phyloP scores from a whole-genome alignment of 768 basidiomycete genomes.

The Suillus ampliporus region DNA sequence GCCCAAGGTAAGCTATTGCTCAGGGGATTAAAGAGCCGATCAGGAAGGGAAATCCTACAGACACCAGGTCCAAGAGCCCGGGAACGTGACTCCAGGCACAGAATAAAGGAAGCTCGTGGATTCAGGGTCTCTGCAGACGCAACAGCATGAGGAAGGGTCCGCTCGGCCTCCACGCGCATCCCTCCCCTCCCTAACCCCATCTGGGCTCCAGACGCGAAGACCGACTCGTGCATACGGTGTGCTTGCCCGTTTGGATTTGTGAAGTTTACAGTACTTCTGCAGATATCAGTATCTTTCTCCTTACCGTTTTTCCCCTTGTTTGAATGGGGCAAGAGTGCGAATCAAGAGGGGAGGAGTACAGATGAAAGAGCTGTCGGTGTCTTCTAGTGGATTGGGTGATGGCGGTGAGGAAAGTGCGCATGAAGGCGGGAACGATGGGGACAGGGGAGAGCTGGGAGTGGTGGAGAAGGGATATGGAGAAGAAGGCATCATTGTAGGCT shows the following conservation, averaged over 20 bases:
- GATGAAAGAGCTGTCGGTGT: neutral
- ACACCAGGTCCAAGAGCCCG: neutral
- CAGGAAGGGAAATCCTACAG: conserved; percentile 46
- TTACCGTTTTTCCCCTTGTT: conserved; percentile 1
- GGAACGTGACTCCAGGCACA: no score
- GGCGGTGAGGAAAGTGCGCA: conserved; percentile 8
- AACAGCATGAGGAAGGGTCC: neutral
- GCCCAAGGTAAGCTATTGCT: conserved; percentile 87
- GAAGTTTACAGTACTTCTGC: neutral
- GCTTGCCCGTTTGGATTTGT: conserved; percentile 68
- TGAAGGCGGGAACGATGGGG: conserved; percentile 3
- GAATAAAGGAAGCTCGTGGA: neutral
- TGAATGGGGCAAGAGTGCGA: neutral
- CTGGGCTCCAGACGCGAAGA: conserved; percentile 89
- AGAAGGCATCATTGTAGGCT: conserved; percentile 86
- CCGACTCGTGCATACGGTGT: conserved; percentile 85
- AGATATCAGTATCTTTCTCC: conserved; percentile 4
- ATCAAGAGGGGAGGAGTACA: neutral
- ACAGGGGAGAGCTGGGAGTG: conserved; percentile 17
- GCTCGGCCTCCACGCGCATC: conserved; percentile 31
- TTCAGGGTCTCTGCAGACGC: neutral
- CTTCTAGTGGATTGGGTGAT: conserved; percentile 14
- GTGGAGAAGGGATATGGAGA: conserved; percentile 45
- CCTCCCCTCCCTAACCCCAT: conserved; percentile 79
- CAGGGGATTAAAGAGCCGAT: conserved; percentile 78